These are phyloP conservation scores for Ilyonectria mors-panacis DNA, from an alignment of 2,329 filamentous ascomycete genomes.

Conservation along the genomic window DNA sequence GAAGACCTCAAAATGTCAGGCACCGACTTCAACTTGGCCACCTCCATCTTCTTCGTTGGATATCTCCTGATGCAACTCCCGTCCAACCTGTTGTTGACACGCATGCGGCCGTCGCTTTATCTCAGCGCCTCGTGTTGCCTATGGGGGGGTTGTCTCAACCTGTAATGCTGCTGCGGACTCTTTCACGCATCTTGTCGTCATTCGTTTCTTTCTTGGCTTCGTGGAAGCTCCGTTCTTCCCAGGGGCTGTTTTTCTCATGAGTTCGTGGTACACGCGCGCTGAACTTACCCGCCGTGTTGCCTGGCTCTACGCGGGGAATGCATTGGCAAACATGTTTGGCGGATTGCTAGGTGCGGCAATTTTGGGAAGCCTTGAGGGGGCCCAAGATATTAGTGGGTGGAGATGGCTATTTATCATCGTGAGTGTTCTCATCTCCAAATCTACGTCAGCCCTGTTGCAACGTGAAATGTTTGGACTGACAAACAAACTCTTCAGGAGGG, in stretches of 20 bases:
- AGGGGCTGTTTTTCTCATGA: constrained; percentile 63
- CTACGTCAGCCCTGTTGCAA: not conserved
- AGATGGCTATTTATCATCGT: constrained; percentile 77
- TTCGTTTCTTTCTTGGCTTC: constrained; percentile 61
- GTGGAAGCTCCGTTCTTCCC: constrained; percentile 68
- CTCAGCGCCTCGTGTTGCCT: constrained; percentile 63
- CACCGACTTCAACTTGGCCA: constrained; percentile 71
- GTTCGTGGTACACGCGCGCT: constrained; percentile 60
- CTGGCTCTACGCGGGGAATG: constrained; percentile 70
- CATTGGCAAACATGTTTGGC: constrained; percentile 66
- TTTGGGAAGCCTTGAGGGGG: constrained; percentile 60
- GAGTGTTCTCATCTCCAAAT: not conserved
- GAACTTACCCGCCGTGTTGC: constrained; percentile 72
- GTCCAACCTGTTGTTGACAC: constrained; percentile 71
- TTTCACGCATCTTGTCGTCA: constrained; percentile 60
- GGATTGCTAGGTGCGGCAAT: constrained; percentile 66
- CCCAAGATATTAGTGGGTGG: constrained; percentile 72
- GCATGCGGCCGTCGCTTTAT: constrained; percentile 67
- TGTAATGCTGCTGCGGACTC: constrained; percentile 63
- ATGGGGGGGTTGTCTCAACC: constrained; percentile 58
- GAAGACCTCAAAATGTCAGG: constrained; percentile 67
- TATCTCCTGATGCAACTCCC: constrained; percentile 75
- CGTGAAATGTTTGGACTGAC: not conserved
- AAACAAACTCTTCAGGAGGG: constrained; percentile 49
- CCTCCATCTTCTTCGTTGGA: constrained; percentile 74